Evolutionary conservation across 2,329 filamentous ascomycete genomes (phyloP).

Genomic region (Colletotrichum lindemuthianum): DNA sequence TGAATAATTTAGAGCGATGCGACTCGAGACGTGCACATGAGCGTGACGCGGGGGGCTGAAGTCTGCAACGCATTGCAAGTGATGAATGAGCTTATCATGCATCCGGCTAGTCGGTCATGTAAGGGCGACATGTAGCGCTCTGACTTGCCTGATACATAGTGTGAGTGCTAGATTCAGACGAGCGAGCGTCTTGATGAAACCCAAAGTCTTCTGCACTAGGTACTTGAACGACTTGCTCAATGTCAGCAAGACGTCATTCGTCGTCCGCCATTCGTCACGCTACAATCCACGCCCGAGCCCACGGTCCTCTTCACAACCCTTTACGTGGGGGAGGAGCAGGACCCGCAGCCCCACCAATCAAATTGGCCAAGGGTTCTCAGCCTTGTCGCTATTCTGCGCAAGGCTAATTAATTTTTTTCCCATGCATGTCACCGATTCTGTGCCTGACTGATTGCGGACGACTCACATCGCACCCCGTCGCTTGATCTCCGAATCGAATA

Average conservation of each 20-base stretch:
- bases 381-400: slow-evolving; percentile 14
- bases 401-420: slow-evolving; percentile 25
- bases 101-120: neutral
- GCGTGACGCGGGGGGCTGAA: slow-evolving; percentile 9
- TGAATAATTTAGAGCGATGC: slow-evolving; percentile 32
- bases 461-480: neutral
- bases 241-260: slow-evolving; percentile 27
- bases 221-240: neutral
- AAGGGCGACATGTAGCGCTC: neutral
- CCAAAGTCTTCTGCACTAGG: slow-evolving; percentile 1
- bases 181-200: neutral
- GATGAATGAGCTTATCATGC: neutral
- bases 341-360: slow-evolving; percentile 28
- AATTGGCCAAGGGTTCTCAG: slow-evolving; percentile 22
- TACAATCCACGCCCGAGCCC: no score
- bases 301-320: neutral
- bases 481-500: neutral
- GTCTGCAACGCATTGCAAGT: neutral
- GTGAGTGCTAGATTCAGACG: slow-evolving; percentile 19
- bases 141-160: slow-evolving; percentile 24
- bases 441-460: no score
- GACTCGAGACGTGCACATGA: neutral
- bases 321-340: slow-evolving; percentile 8
- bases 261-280: neutral
- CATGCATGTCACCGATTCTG: no score